phyloP scores from a whole-genome alignment of 2,329 filamentous ascomycete species.

The Penicillium sp. region DNA sequence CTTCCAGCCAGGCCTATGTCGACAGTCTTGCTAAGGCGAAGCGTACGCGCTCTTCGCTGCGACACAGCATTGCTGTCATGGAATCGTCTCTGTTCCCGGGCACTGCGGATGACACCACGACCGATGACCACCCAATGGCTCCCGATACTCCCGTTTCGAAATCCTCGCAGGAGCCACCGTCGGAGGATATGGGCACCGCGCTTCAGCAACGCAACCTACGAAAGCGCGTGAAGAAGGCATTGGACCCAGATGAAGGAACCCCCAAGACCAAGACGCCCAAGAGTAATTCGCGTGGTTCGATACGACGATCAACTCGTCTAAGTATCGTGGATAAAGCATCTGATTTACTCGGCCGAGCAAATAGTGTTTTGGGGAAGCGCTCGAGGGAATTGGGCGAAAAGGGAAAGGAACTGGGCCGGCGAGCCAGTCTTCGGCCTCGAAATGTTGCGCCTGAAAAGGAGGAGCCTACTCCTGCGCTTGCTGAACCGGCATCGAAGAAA shows the following conservation, averaged over 20 bases:
- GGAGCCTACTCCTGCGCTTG: slow-evolving; percentile 15
- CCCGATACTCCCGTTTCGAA: slow-evolving; percentile 38
- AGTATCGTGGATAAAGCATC: slow-evolving; percentile 44
- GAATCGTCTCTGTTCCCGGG: slow-evolving; percentile 34
- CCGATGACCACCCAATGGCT: slow-evolving; percentile 26
- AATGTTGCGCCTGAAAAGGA: slow-evolving; percentile 28
- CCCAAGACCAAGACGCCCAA: slow-evolving; percentile 25
- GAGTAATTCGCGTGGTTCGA: slow-evolving; percentile 27
- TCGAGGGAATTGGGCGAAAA: slow-evolving; percentile 56
- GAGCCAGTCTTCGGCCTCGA: slow-evolving; percentile 58
- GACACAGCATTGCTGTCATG: slow-evolving; percentile 44
- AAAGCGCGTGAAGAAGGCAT: slow-evolving; percentile 31
- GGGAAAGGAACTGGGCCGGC: slow-evolving; percentile 55
- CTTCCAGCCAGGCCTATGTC: slow-evolving; percentile 35
- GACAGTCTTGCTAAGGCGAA: slow-evolving; percentile 35
- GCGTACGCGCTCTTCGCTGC: slow-evolving; percentile 37
- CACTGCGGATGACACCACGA: slow-evolving; percentile 18
- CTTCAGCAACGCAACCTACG: slow-evolving; percentile 32
- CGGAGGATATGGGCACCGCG: slow-evolving; percentile 24
- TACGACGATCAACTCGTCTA: slow-evolving; percentile 45
- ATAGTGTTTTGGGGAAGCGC: slow-evolving; percentile 60
- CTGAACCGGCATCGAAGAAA: slow-evolving; percentile 39
- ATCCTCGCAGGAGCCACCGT: slow-evolving; percentile 30
- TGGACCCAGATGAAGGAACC: slow-evolving; percentile 27
- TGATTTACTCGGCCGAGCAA: slow-evolving; percentile 49